Conservation (phyloP, 345 rosid species). For the Linum tenue region DNA sequence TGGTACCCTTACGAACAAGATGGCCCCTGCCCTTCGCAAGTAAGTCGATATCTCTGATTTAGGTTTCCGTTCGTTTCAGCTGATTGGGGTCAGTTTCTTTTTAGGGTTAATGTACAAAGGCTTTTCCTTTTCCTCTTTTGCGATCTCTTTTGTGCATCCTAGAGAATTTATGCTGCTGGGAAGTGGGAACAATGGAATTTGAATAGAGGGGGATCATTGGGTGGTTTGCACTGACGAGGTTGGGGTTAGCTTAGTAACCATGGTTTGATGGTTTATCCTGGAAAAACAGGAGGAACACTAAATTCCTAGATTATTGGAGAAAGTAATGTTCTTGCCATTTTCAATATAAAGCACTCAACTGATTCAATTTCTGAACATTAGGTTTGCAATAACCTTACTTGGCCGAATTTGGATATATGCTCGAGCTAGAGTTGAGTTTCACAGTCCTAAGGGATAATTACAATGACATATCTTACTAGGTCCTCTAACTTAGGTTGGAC, state of each 20-base stretch:
- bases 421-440: not conserved
- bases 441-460: no score
- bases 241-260: not conserved
- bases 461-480: no score
- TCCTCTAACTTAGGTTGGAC: not conserved
- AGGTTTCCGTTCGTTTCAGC: not conserved
- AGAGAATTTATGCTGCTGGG: not conserved
- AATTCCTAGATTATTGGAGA: not conserved
- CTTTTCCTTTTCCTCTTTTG: no score
- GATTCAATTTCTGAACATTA: not conserved
- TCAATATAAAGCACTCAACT: not conserved
- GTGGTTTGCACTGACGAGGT: not conserved
- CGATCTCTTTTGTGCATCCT: not conserved
- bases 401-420: not conserved
- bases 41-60: slow-evolving; percentile 21
- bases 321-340: not conserved
- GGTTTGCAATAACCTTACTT: not conserved
- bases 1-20: slow-evolving; percentile 96
- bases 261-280: not conserved
- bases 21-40: slow-evolving; percentile 99
- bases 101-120: slow-evolving; percentile 10
- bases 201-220: not conserved
- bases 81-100: not conserved
- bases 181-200: not conserved
- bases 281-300: not conserved